Base-by-base conservation (phyloP, 2,329 filamentous ascomycete species). In the Penicillium hordei region DNA sequence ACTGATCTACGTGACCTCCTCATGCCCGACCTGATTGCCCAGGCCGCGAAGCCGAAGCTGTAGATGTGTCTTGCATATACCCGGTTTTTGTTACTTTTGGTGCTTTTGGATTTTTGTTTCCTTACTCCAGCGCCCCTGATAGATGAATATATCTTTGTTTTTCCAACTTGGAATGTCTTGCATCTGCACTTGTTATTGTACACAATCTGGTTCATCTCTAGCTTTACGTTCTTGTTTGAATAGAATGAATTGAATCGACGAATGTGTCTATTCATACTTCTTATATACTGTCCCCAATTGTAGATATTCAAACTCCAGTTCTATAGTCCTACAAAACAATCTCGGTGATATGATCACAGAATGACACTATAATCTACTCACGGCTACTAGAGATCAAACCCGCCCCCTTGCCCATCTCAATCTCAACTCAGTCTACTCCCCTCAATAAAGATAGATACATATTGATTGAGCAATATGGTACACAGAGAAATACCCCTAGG, bases 1-100 rank as follows among this genome's bases (percentile, higher is more conserved):
- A 84, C 86, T 60, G 94, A 99, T 64, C 86, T 99, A 74, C 85
- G 93, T 64, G 93, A 96, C 66, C 78, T 99, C 53, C 84, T 99
- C 75, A 78, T 90, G 70, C 89, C 91, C 23, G 91, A 90, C 46
- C 76, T 96, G 44, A 64, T 68, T 34, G 70, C 73, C 34, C 87
- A 93, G 76, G 75, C 85, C 19, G 84, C 89, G 65, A 96, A 96
- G 83, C 86, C 93, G 27, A 97, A 96, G 84, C 78, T 97, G 75
- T 97, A 91, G 68, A 40, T 19, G 54, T 64, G 15, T 62, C 23
- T 53, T 48, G 49, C 55, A 51, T 59, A 51, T 56, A 59, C 52
- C 52, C 52, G 42, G 40, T 48, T 46, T 52, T 42, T 52, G 29
- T 52, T 52, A 34, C 17, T 31, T 23, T 51, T 46, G 10, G 36